These are phyloP conservation scores for Penicillium antarcticum DNA, from an alignment of 495 filamentous ascomycete genomes.

Conservation along the genomic window DNA sequence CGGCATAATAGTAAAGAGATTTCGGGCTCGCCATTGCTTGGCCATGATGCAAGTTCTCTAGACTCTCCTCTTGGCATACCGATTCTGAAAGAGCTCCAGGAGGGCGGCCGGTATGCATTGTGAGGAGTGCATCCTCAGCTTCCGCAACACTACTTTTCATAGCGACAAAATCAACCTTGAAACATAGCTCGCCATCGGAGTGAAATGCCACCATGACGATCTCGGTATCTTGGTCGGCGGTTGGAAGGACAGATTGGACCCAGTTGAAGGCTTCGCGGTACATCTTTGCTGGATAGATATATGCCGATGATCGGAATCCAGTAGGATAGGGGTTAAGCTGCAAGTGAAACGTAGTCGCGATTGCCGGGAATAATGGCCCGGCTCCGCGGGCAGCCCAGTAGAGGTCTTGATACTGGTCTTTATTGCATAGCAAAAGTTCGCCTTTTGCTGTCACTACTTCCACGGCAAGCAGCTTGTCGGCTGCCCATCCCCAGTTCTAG, in stretches of 20 bases:
- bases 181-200: slow-evolving; percentile 19
- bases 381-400: slow-evolving; percentile 51
- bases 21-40: slow-evolving; percentile 40
- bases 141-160: slow-evolving; percentile 35
- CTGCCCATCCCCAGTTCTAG: slow-evolving; percentile 52
- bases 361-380: slow-evolving; percentile 50
- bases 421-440: slow-evolving; percentile 32
- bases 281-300: slow-evolving; percentile 38
- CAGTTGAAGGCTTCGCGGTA: slow-evolving; percentile 43
- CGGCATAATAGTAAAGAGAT: slow-evolving; percentile 42
- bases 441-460: slow-evolving; percentile 49
- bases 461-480: slow-evolving; percentile 43
- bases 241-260: slow-evolving; percentile 34
- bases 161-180: slow-evolving; percentile 40
- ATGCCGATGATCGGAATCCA: slow-evolving; percentile 39
- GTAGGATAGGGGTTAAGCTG: slow-evolving; percentile 22
- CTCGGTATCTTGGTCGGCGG: slow-evolving; percentile 39
- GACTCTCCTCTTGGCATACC: slow-evolving; percentile 35
- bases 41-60: slow-evolving; percentile 36
- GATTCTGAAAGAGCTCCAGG: slow-evolving; percentile 23
- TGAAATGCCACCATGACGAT: slow-evolving; percentile 36
- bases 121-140: slow-evolving; percentile 29
- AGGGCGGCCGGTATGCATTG: slow-evolving; percentile 33
- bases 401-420: slow-evolving; percentile 42
- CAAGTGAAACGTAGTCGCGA: slow-evolving; percentile 48